These are phyloP conservation scores for Nicotiana noctiflora DNA, from an alignment of 257 asterid genomes.

Conservation along the genomic window DNA sequence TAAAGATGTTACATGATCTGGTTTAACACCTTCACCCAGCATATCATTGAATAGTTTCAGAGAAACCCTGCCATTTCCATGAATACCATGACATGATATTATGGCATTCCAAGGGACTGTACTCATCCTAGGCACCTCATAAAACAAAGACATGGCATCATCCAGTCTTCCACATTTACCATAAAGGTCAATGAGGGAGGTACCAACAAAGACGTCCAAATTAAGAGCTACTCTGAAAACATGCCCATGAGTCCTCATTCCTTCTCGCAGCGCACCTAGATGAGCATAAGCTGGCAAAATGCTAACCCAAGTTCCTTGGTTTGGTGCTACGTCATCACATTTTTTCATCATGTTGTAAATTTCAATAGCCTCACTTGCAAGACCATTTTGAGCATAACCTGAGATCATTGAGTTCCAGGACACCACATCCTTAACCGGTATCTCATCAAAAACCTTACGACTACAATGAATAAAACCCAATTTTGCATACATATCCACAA, in stretches of 20 bases:
- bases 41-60: constrained; percentile 47
- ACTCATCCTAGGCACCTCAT: constrained; percentile 35
- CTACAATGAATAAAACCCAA: constrained; percentile 55
- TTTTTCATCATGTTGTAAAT: constrained; percentile 40
- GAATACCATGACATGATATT: constrained; percentile 70
- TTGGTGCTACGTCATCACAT: constrained; percentile 31
- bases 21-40: constrained; percentile 51
- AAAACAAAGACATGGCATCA: constrained; percentile 55
- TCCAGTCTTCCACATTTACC: constrained; percentile 71
- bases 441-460: constrained; percentile 41
- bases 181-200: constrained; percentile 68
- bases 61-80: constrained; percentile 59
- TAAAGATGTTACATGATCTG: constrained; percentile 68
- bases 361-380: constrained; percentile 59
- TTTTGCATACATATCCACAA: constrained; percentile 86
- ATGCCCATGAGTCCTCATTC: constrained; percentile 52
- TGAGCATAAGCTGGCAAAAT: constrained; percentile 75
- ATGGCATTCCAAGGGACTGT: constrained; percentile 65
- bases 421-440: constrained; percentile 54
- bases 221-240: constrained; percentile 43
- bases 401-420: constrained; percentile 81
- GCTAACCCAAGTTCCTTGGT: constrained; percentile 67
- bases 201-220: constrained; percentile 53
- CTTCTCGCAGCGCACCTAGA: constrained; percentile 69
- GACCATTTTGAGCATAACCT: constrained; percentile 81